Base-by-base conservation (phyloP, 148 eudicot species). In the Polygonum aviculare region DNA sequence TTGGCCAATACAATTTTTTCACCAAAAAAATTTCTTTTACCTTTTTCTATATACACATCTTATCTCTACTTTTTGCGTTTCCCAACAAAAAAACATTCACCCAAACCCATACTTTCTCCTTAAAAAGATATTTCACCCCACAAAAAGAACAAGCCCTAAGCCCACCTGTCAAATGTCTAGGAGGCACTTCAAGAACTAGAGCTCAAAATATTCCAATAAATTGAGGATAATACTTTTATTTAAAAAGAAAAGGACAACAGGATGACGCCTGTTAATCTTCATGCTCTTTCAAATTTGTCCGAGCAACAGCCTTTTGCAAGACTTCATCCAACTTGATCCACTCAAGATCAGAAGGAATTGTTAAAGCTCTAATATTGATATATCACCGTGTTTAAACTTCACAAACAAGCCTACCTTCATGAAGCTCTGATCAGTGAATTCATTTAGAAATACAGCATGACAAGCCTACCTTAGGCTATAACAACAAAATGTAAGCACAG, bases 341-440 rank as follows among this genome's bases (percentile, higher is more conserved):
- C 44, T 65, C 41, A 65, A 65, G 71, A 65, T 65, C 71, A 65
- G 19, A 35, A 4, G 71, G 71, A 65, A 65, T 16, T 65, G 71
- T 36, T 65, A 65, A 16, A 14, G 21, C 71, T 65, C 71, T 16
- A 65, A 36, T 12, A 35, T 65, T 65, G 19, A 65, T 65, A 65
- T 65, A 33, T 33, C 71, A 65, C 71, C 15, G 71, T 65, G 71
- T 65, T 65, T 65, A 65, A 65, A 65, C 71, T 65, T 65, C 71
- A 65, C 71, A 65, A 65, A 65, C 6, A 36, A 36, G 36, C 44
- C 71, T 65, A 35, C 44, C 71, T 4, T 65, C 44, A 33, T 36
- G 44, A 65, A 65, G 71, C 71, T 65, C 71, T 65, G 71, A 65
- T 65, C 71, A 65, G 71, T 36, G 71, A 36, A 65, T 65, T 65